Conservation (phyloP, 73 alveolate species). For the Effrenium voratum region DNA sequence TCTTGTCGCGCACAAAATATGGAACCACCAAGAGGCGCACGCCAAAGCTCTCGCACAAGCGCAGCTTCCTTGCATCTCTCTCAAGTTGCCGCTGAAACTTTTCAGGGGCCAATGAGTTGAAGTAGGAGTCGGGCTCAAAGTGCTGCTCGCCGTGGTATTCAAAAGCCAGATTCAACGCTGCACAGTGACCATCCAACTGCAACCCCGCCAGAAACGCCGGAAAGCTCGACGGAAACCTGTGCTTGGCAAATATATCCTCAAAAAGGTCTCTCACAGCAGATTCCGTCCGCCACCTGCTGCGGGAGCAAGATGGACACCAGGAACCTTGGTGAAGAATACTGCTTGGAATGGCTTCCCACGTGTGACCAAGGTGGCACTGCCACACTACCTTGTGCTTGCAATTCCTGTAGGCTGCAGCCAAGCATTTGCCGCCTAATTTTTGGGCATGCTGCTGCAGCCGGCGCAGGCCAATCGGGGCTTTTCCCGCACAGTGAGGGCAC, state of each 20-base stretch:
- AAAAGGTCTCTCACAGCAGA: background rate
- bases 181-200: slow-evolving; percentile 11
- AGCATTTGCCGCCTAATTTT: background rate
- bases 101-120: background rate
- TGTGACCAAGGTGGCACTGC: slow-evolving; percentile 1
- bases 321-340: background rate
- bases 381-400: background rate
- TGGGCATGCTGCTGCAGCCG: background rate
- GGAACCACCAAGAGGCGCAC: background rate
- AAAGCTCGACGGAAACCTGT: background rate
- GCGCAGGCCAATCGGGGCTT: background rate
- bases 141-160: slow-evolving; percentile 28
- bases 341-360: background rate
- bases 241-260: background rate
- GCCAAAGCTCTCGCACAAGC: background rate
- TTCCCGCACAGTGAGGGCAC: slow-evolving; percentile 8
- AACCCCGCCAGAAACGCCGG: background rate
- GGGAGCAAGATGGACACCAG: slow-evolving; percentile 23
- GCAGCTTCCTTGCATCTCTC: background rate
- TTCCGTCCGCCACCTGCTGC: background rate
- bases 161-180: background rate
- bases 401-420: background rate
- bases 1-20: background rate
- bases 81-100: background rate
- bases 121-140: background rate